phyloP scores from a whole-genome alignment of 2,329 filamentous ascomycete genomes.

The Xylariales sp. region DNA sequence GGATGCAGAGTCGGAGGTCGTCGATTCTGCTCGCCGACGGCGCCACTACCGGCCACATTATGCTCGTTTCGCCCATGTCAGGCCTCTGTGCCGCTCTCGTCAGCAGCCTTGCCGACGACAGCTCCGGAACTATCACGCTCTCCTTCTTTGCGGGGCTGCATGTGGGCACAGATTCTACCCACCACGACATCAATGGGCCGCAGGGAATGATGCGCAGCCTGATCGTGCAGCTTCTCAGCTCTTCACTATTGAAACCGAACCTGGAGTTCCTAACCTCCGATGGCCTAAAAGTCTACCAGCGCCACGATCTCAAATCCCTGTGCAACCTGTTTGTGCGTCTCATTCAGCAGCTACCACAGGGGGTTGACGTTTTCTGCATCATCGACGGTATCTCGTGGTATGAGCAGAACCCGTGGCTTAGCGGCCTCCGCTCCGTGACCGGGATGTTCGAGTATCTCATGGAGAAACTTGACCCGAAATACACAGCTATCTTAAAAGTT shows the following conservation, averaged over 20 bases:
- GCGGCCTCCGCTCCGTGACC: not conserved
- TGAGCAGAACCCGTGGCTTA: not conserved
- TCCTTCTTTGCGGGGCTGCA: not conserved
- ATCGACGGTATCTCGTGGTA: slow-evolving; percentile 2
- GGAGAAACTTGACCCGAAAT: no score
- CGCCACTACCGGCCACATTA: not conserved
- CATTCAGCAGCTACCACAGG: not conserved
- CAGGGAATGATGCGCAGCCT: not conserved
- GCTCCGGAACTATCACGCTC: not conserved
- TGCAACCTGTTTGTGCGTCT: not conserved
- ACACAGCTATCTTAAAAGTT: not conserved
- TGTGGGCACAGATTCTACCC: not conserved
- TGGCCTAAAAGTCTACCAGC: not conserved
- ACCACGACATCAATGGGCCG: not conserved
- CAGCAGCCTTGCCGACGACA: not conserved
- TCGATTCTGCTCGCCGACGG: slow-evolving; percentile 1
- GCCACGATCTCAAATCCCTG: not conserved
- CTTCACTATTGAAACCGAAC: not conserved
- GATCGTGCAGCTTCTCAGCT: not conserved
- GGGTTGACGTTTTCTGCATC: not conserved
- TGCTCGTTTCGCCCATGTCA: no score
- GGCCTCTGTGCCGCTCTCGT: not conserved
- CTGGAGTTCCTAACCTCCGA: not conserved
- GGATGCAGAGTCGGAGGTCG: not conserved
- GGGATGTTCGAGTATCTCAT: not conserved